These are phyloP conservation scores for Cladosporium phlei DNA, from an alignment of 2,329 filamentous ascomycete species.

Conservation along the genomic window DNA sequence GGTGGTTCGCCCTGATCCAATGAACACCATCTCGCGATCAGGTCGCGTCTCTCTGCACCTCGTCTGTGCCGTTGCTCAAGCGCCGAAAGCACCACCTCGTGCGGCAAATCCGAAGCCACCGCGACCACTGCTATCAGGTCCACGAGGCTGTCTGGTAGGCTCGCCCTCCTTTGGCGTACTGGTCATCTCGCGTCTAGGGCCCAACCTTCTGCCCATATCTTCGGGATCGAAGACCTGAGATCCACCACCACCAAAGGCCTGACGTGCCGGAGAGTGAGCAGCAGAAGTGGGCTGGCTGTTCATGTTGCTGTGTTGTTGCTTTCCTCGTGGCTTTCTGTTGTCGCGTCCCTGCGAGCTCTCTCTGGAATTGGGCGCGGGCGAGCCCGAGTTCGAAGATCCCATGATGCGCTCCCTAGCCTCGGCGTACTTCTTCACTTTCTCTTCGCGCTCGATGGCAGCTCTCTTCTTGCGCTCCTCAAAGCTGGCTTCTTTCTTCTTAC, in stretches of 20 bases:
- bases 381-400: constrained; percentile 49
- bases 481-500: constrained; percentile 59
- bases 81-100: constrained; percentile 2
- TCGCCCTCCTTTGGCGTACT: constrained; percentile 57
- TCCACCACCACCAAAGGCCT: constrained; percentile 23
- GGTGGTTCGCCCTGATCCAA: too few relatives aligned
- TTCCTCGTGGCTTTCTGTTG: constrained; percentile 20
- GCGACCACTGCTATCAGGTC: constrained; percentile 70
- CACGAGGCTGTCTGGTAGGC: constrained; percentile 68
- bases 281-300: constrained; percentile 33
- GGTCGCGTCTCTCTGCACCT: too few relatives aligned
- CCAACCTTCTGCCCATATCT: constrained; percentile 51
- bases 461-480: constrained; percentile 73
- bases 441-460: constrained; percentile 74
- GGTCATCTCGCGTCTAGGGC: constrained; percentile 45
- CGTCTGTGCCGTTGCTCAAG: not conserved
- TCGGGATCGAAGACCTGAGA: constrained; percentile 73
- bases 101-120: constrained; percentile 58
- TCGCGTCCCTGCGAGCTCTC: constrained; percentile 30
- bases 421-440: constrained; percentile 86
- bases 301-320: constrained; percentile 29
- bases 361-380: constrained; percentile 19
- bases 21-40: too few relatives aligned
- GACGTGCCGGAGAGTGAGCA: constrained; percentile 33
- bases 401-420: constrained; percentile 85